Evolutionary conservation across 2,329 filamentous ascomycete genomes (phyloP).

Genomic region (Daldinia sp.): DNA sequence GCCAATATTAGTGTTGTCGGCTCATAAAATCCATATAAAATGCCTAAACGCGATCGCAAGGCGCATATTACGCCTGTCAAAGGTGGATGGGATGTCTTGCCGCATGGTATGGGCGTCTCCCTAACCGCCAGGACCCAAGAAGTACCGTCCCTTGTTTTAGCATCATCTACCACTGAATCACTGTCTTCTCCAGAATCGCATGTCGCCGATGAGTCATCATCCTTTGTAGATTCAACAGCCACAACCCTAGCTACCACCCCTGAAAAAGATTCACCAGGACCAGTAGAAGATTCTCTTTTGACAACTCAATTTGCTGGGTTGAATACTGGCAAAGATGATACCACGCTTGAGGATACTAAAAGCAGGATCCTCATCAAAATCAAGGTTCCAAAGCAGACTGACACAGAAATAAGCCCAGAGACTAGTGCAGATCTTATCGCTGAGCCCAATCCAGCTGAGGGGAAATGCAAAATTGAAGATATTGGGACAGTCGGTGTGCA

Average conservation of each 20-base stretch:
- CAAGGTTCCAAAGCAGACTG: background rate
- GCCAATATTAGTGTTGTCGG: background rate
- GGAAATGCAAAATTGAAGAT: background rate
- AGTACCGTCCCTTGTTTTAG: background rate
- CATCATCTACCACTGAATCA: background rate
- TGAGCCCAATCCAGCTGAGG: background rate
- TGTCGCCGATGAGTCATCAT: background rate
- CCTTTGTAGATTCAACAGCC: background rate
- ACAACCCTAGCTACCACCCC: background rate
- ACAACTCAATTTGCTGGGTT: background rate
- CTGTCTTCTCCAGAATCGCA: background rate
- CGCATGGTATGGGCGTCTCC: slow-evolving; percentile 40
- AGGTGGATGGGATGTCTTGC: slow-evolving; percentile 37
- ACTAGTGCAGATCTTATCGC: background rate
- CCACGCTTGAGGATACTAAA: background rate
- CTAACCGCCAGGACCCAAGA: background rate
- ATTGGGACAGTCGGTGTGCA: background rate
- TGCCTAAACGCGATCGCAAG: slow-evolving; percentile 33
- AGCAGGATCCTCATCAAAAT: slow-evolving; percentile 1
- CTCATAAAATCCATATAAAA: slow-evolving; percentile 5
- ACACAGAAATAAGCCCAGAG: background rate
- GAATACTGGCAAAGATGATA: background rate
- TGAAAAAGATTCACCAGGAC: background rate
- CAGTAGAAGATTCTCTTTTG: background rate
- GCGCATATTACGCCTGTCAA: slow-evolving; percentile 30